phyloP scores from a whole-genome alignment of 2,329 filamentous ascomycete species.

The Exophiala viscosa region DNA sequence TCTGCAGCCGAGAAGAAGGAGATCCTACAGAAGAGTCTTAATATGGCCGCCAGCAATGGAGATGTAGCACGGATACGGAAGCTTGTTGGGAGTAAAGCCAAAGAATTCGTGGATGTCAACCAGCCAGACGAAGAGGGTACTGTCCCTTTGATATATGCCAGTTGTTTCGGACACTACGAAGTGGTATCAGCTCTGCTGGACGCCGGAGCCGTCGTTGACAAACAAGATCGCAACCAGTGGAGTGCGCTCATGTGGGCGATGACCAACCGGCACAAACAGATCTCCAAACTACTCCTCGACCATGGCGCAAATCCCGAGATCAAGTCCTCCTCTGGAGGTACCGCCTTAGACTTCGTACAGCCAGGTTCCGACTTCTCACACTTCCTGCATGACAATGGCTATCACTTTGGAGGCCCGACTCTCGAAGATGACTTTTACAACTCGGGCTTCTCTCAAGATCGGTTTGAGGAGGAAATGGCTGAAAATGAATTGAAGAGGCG shows the following conservation, averaged over 20 bases:
- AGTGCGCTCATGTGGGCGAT: constrained; percentile 99
- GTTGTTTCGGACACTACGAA: constrained; percentile 91
- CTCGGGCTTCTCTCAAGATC: constrained; percentile 83
- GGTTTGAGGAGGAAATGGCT: constrained; percentile 94
- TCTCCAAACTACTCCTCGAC: constrained; percentile 87
- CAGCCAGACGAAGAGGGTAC: constrained; percentile 90
- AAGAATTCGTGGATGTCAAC: constrained; percentile 76
- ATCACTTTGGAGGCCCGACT: constrained; percentile 52
- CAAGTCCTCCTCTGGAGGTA: constrained; percentile 89
- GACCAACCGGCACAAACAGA: constrained; percentile 95
- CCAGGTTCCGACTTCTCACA: constrained; percentile 95
- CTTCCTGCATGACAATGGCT: constrained; percentile 91
- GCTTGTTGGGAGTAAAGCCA: constrained; percentile 70
- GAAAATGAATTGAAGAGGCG: constrained; percentile 92
- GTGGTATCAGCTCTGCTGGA: constrained; percentile 81
- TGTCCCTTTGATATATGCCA: constrained; percentile 93
- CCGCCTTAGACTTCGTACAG: constrained; percentile 91
- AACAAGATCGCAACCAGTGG: constrained; percentile 95
- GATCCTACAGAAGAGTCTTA: constrained; percentile 79
- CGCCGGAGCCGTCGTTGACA: constrained; percentile 83
- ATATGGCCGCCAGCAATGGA: constrained; percentile 95
- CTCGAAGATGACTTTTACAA: constrained; percentile 76
- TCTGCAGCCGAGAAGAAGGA: constrained; percentile 73
- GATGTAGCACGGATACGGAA: constrained; percentile 76
- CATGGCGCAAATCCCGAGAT: constrained; percentile 93